Evolutionary conservation across 805 yeast genomes (phyloP).

Genomic region (Metschnikowia gelsemii): DNA sequence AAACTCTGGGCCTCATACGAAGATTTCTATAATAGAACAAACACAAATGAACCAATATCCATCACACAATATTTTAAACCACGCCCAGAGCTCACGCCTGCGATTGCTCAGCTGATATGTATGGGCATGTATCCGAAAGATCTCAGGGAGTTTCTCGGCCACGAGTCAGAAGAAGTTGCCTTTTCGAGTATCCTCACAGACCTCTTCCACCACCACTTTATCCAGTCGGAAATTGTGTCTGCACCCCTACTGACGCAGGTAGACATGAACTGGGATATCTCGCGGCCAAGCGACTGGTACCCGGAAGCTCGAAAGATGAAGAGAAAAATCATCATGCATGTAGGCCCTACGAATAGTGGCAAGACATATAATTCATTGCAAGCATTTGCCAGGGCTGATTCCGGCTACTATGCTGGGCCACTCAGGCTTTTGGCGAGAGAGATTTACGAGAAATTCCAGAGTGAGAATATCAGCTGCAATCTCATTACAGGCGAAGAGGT

Average conservation of each 20-base stretch:
- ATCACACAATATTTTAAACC: slow-evolving; percentile 10
- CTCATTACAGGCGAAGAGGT: slow-evolving; percentile 96
- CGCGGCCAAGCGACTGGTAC: slow-evolving; percentile 58
- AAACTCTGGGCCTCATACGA: slow-evolving; percentile 6
- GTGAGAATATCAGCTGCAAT: slow-evolving; percentile 69
- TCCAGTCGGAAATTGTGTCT: slow-evolving; percentile 7
- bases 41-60: background rate
- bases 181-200: slow-evolving; percentile 8
- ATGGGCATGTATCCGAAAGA: slow-evolving; percentile 22
- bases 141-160: slow-evolving; percentile 19
- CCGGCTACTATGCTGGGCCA: slow-evolving; percentile 95
- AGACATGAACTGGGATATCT: slow-evolving; percentile 18
- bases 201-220: slow-evolving; percentile 11
- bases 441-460: slow-evolving; percentile 76
- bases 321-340: slow-evolving; percentile 83
- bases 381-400: slow-evolving; percentile 57
- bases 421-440: slow-evolving; percentile 87
- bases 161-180: slow-evolving; percentile 13
- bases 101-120: slow-evolving; percentile 23
- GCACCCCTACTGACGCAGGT: slow-evolving; percentile 6
- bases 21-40: background rate
- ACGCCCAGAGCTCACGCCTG: slow-evolving; percentile 12
- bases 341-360: slow-evolving; percentile 97
- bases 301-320: slow-evolving; percentile 81
- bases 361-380: slow-evolving; percentile 84